Percentiles rank a stretch among this genome's conserved stretches.
Conservation (phyloP, 441 rosid genomes). For the Metrosideros polymorpha region DNA sequence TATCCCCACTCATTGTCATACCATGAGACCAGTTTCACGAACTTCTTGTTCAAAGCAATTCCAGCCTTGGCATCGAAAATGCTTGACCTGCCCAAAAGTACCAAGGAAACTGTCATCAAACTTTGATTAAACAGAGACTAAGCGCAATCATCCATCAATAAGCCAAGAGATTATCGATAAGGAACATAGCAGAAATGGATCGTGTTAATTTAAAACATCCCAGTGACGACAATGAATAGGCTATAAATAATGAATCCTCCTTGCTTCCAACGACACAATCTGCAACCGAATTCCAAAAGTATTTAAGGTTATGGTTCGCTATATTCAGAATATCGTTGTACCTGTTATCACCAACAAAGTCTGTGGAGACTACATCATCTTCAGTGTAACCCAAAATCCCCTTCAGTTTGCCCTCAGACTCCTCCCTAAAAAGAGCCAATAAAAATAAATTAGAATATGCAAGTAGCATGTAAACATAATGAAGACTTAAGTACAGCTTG, state of each 20-base stretch:
- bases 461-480: background rate
- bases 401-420: conserved; percentile 54
- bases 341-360: conserved; percentile 69
- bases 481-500: background rate
- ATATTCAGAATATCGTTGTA: background rate
- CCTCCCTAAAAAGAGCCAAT: conserved; percentile 32
- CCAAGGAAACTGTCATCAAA: background rate
- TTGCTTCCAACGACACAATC: background rate
- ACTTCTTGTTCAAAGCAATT: conserved; percentile 52
- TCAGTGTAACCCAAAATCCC: conserved; percentile 69
- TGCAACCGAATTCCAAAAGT: background rate
- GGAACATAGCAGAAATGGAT: background rate
- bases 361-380: conserved; percentile 69
- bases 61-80: conserved; percentile 87
- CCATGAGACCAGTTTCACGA: conserved; percentile 71
- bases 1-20: conserved; percentile 92
- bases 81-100: conserved; percentile 41
- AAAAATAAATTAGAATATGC: background rate
- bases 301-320: background rate
- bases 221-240: background rate
- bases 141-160: background rate
- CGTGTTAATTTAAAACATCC: background rate
- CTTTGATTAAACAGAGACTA: background rate
- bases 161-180: background rate
- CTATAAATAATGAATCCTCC: background rate